phyloP scores from a whole-genome alignment of 345 rosid genomes.

The Murraya koenigii region DNA sequence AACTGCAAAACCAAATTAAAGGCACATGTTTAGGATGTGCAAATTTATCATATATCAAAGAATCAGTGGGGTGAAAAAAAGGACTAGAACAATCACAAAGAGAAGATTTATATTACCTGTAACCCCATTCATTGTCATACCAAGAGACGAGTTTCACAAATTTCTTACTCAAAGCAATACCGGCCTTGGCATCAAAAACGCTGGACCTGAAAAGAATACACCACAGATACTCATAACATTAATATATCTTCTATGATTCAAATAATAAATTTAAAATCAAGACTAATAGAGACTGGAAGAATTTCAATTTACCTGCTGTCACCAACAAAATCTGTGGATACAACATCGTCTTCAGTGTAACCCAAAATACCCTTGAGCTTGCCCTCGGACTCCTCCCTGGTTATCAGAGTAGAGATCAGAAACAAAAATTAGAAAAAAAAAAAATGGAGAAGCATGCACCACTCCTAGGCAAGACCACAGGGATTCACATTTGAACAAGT shows the following conservation, averaged over 20 bases:
- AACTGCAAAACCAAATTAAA: slow-evolving; percentile 35
- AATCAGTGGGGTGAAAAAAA: neutral
- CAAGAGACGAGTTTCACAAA: slow-evolving; percentile 77
- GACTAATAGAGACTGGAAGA: neutral
- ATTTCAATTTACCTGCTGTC: slow-evolving; percentile 55
- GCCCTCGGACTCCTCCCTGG: slow-evolving; percentile 76
- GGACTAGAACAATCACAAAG: too few species aligned
- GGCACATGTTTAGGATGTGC: neutral
- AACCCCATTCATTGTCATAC: slow-evolving; percentile 97
- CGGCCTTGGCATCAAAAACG: slow-evolving; percentile 96
- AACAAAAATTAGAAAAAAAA: neutral
- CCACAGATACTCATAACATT: neutral
- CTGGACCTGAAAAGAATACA: slow-evolving; percentile 59
- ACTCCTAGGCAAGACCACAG: neutral
- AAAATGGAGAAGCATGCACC: neutral
- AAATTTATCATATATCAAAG: neutral
- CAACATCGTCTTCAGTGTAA: slow-evolving; percentile 82
- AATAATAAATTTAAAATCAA: neutral
- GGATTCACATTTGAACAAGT: neutral
- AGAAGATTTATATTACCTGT: slow-evolving; percentile 46
- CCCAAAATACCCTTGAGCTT: slow-evolving; percentile 84
- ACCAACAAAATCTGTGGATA: slow-evolving; percentile 79
- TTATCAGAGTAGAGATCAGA: neutral
- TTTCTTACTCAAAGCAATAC: slow-evolving; percentile 66
- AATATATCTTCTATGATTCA: neutral